Conservation (phyloP, 306 rosid genomes). For the Cucurbita argyrosperma region DNA sequence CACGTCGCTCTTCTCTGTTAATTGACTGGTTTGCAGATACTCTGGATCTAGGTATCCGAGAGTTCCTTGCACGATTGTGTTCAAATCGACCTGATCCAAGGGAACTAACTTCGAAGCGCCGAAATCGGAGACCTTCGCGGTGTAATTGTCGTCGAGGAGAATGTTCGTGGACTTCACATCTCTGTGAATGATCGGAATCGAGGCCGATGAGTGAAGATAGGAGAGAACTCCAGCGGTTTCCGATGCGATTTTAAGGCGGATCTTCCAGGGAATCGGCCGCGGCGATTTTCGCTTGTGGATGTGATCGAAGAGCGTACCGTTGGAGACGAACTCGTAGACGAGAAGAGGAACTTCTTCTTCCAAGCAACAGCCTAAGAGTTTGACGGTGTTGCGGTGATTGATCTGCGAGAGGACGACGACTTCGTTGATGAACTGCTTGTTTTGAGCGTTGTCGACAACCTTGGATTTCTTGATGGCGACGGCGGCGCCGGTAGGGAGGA, state of each 20-base stretch:
- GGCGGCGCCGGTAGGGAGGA: background rate
- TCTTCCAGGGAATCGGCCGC: constrained; percentile 10
- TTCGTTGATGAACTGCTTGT: constrained; percentile 27
- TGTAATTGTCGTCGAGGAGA: constrained; percentile 13
- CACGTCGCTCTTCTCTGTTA: constrained; percentile 27
- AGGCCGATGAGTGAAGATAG: constrained; percentile 20
- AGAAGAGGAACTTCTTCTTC: constrained; percentile 23
- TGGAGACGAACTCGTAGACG: constrained; percentile 25
- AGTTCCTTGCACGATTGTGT: constrained; percentile 28
- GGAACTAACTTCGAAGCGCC: constrained; percentile 24
- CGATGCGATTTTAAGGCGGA: constrained; percentile 13
- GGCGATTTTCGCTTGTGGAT: constrained; percentile 4
- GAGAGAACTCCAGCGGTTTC: constrained; percentile 28
- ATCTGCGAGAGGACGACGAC: constrained; percentile 21
- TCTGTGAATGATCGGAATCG: constrained; percentile 24
- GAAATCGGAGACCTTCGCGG: constrained; percentile 27
- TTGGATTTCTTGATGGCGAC: constrained; percentile 28
- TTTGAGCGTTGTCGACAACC: constrained; percentile 9
- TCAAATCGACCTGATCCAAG: constrained; percentile 11
- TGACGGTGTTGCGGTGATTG: constrained; percentile 26
- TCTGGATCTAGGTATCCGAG: constrained; percentile 27
- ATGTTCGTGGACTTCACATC: constrained; percentile 27
- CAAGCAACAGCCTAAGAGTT: constrained; percentile 29
- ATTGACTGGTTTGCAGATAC: constrained; percentile 13
- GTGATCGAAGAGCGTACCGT: constrained; percentile 20